Evolutionary conservation across 148 eudicot species (phyloP).

Genomic region (Mesembryanthemum crystallinum): DNA sequence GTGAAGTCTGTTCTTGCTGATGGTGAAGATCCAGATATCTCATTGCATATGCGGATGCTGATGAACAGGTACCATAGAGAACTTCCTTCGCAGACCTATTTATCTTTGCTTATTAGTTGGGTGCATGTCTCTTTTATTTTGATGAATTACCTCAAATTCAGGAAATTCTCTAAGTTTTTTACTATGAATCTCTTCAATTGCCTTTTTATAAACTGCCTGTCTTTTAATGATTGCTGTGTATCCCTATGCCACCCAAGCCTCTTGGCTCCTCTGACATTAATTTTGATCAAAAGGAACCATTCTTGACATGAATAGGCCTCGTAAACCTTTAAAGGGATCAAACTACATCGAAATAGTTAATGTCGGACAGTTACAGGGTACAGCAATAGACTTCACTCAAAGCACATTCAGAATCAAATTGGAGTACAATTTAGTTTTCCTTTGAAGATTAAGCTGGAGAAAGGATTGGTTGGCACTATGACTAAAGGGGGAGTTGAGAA

Average conservation of each 20-base stretch:
- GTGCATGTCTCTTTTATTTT: not conserved
- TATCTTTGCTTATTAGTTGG: not conserved
- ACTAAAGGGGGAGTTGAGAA: no score
- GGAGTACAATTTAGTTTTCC: no score
- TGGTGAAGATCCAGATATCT: constrained; percentile 62
- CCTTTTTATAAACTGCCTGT: not conserved
- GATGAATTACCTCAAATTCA: not conserved
- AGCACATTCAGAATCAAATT: no score
- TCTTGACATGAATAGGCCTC: no score
- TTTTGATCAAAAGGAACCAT: no score
- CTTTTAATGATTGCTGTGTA: not conserved
- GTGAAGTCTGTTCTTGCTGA: constrained; percentile 63
- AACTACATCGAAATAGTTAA: not conserved
- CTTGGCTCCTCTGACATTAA: no score
- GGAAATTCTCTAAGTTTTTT: not conserved
- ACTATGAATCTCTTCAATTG: not conserved
- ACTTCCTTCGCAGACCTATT: not conserved
- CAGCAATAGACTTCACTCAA: no score
- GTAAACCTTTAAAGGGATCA: not conserved
- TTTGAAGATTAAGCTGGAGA: no score
- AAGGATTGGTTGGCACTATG: no score
- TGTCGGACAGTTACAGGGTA: no score
- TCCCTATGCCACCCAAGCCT: not conserved
- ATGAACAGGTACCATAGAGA: constrained; percentile 56
- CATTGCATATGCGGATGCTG: constrained; percentile 92